Evolutionary conservation across 257 asterid species (phyloP).

Genomic region (Nemophila menziesii): DNA sequence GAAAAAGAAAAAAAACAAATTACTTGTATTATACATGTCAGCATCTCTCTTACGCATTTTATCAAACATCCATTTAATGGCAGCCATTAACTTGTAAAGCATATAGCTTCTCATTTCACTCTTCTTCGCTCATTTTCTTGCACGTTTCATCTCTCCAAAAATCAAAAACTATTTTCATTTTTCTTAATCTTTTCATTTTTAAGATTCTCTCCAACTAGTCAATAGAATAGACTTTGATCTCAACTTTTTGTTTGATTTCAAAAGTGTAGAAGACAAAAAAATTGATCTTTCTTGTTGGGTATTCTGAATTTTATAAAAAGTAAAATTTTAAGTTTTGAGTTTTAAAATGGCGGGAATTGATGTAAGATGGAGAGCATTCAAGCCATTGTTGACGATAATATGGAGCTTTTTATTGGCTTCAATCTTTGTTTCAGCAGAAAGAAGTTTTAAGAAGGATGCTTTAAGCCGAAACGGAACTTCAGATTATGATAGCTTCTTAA

Average conservation of each 20-base stretch:
- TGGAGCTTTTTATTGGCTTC: constrained; percentile 74
- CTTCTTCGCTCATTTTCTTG: background rate
- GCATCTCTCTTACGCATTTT: too few species aligned
- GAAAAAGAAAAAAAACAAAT: too few species aligned
- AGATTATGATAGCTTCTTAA: constrained; percentile 20
- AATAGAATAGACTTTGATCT: background rate
- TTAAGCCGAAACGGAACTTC: constrained; percentile 7
- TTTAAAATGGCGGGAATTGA: constrained; percentile 45
- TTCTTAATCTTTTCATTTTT: too few species aligned
- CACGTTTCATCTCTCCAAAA: background rate
- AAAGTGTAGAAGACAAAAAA: background rate
- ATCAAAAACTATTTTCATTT: background rate
- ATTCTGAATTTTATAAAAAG: background rate
- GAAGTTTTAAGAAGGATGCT: constrained; percentile 46
- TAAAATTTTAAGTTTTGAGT: background rate
- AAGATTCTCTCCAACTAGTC: background rate
- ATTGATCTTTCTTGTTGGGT: background rate
- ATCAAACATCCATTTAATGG: too few species aligned
- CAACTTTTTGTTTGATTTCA: background rate
- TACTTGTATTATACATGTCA: too few species aligned
- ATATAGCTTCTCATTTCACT: background rate
- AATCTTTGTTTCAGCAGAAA: constrained; percentile 76
- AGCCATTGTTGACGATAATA: constrained; percentile 41
- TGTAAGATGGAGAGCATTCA: constrained; percentile 45
- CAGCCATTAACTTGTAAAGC: background rate